phyloP scores from a whole-genome alignment of 345 rosid genomes.

The Gossypium stocksii region DNA sequence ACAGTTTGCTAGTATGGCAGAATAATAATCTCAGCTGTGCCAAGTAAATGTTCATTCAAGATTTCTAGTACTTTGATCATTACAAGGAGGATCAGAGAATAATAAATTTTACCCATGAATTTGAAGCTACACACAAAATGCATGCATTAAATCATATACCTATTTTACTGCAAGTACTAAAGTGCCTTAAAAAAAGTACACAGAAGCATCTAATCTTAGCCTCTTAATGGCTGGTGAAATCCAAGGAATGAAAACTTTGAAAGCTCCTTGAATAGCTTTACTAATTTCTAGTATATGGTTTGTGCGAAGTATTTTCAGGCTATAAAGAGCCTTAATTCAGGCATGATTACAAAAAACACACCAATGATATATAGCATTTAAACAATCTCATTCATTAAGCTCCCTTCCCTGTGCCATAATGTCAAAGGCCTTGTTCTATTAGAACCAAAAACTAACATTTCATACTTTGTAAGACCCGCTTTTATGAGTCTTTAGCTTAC shows the following conservation, averaged over 20 bases:
- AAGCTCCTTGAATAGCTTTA: background rate
- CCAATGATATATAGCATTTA: background rate
- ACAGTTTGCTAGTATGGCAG: background rate
- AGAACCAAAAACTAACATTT: background rate
- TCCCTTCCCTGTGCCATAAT: background rate
- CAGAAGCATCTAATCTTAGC: background rate
- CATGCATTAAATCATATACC: background rate
- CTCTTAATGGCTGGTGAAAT: background rate
- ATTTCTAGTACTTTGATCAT: background rate
- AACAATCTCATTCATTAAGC: background rate
- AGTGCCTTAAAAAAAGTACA: background rate
- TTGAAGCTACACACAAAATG: background rate
- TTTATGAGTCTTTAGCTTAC: conserved; percentile 1
- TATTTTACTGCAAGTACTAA: background rate
- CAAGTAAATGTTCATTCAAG: background rate
- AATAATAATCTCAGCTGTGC: background rate
- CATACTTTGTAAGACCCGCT: background rate
- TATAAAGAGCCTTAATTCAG: background rate
- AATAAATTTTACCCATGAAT: background rate
- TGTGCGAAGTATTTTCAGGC: background rate
- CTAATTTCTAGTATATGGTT: background rate
- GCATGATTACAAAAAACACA: background rate
- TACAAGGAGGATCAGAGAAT: background rate
- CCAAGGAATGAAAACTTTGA: background rate
- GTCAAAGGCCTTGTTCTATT: background rate